Evolutionary conservation across 805 yeast species (phyloP), one percentile per base, ranked within the genome.

Genomic region (Isabelozyma gotoi): DNA sequence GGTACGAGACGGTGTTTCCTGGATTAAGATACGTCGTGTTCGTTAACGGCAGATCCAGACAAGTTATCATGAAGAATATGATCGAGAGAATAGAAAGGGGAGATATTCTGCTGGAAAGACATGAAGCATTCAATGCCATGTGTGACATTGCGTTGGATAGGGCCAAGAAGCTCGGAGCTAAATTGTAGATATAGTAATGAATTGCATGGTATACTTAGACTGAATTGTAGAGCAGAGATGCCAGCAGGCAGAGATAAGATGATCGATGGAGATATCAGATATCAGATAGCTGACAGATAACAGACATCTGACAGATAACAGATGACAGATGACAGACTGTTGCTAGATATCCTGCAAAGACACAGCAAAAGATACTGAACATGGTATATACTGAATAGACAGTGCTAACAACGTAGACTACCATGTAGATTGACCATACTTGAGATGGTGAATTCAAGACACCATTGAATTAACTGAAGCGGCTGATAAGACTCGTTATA

Each of bases 81-180:
- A 60, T 60, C 38, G 45, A 47, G 24, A 74, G 94, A 49, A 85
- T 90, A 3, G 63, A 61, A 1, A 69, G 84, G 41, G 68, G 67
- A n/a, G 77, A 84, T 54, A 73, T 79, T 44, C 58, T 52, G 5
- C 41, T 50, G 24, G 97, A 91, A 60, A 76, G 80, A 44, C 36
- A 45, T 7, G 85, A 81, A 38, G 95, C 96, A 0, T 78, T 88
- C 51, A 71, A 82, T 50, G 96, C 96, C 18, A 88, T 90, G 96
- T 88, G 96, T 62, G 95, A 88, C 62, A 91, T 90, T 44, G 97
- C 97, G 0, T 52, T 76, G 19, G 96, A 89, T 65, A 72, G 97
- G 45, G 83, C 84, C 0, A 50, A 49, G n/a, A 85, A 83, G 55
- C 58, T 80, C 38, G 68, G 65, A 20, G 65, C 71, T 7, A 68